Base-by-base conservation (phyloP, 2,329 filamentous ascomycete species). In the Paramyrothecium sp. region DNA sequence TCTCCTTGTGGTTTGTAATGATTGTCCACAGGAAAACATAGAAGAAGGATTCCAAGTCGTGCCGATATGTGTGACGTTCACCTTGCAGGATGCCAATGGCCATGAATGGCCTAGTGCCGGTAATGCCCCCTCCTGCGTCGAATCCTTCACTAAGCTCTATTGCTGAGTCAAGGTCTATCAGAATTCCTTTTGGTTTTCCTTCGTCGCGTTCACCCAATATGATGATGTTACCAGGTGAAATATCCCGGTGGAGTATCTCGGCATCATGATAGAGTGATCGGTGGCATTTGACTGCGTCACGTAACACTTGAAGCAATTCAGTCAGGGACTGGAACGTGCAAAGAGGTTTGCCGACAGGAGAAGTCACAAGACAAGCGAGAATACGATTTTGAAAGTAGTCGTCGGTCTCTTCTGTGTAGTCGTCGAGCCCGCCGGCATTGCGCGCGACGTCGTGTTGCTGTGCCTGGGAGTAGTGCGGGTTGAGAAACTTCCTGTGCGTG, bases 31-130 rank as follows among this genome's bases (percentile, higher is more conserved):
- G 3, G 1, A 69, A 58, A 3, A 66, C 61, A 19, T 69, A 71
- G 4, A 71, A 26, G 30, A 71, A 69, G 1, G 68, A 65, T 51
- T 71, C 68, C 0, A 71, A 58, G 13, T 70, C 67, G 10, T 70
- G 64, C 1, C 63, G 60, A 33, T 67, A 69, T 2, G 62, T 68
- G 10, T 60, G 61, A 0, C 12, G 13, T 2, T 59, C 53, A 0
- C 52, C 16, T 1, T 22, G 52, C 2, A 65, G 53, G 8, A 68
- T 33, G 4, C 58, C 63, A 33, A 71, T 65, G 5, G 67, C 65
- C 61, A 70, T 68, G 33, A 67, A 70, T 3, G 54, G 55, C 19
- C 46, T 56, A 2, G 61, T 65, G 56, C 61, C 61, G 33, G 41
- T 56, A 26, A 60, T 59, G 11, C 30, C 17, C 10, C 16, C 16